Percentiles rank a stretch among this genome's conserved stretches.
phyloP scores from a whole-genome alignment of 495 filamentous ascomycete species.

The Cercophora samala region DNA sequence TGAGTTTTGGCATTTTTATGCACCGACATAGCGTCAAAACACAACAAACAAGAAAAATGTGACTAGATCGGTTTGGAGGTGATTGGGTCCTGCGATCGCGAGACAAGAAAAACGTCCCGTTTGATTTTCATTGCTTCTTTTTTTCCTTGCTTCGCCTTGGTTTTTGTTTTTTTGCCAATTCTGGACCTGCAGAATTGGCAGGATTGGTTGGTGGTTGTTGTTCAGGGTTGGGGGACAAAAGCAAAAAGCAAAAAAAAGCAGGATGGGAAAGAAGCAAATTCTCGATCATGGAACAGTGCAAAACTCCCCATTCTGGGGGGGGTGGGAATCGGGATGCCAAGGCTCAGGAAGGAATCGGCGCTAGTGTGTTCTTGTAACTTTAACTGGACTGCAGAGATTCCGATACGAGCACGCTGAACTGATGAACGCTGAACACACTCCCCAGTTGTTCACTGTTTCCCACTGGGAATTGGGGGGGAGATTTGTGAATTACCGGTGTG shows the following conservation, averaged over 20 bases:
- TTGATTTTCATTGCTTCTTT: background rate
- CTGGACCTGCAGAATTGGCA: background rate
- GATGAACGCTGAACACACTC: no score
- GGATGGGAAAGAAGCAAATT: background rate
- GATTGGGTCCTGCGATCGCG: background rate
- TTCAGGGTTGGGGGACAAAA: background rate
- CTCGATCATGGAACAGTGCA: background rate
- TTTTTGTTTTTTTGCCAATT: background rate
- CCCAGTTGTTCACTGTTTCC: background rate
- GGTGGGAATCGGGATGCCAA: background rate
- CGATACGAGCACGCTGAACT: no score
- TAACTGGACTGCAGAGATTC: background rate
- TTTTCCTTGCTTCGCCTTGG: background rate
- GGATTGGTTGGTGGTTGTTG: background rate
- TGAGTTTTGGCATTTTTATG: background rate
- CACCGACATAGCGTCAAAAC: background rate
- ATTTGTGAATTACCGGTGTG: background rate
- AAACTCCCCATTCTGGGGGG: no score
- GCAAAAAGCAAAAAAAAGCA: no score
- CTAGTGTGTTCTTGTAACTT: background rate
- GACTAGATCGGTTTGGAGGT: background rate
- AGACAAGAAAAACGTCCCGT: background rate
- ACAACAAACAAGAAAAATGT: background rate
- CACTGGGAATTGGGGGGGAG: background rate
- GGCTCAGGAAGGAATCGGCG: background rate